Evolutionary conservation across 2,329 filamentous ascomycete genomes (phyloP), one percentile per base, ranked within the genome.

Genomic region (Eutypa lata): DNA sequence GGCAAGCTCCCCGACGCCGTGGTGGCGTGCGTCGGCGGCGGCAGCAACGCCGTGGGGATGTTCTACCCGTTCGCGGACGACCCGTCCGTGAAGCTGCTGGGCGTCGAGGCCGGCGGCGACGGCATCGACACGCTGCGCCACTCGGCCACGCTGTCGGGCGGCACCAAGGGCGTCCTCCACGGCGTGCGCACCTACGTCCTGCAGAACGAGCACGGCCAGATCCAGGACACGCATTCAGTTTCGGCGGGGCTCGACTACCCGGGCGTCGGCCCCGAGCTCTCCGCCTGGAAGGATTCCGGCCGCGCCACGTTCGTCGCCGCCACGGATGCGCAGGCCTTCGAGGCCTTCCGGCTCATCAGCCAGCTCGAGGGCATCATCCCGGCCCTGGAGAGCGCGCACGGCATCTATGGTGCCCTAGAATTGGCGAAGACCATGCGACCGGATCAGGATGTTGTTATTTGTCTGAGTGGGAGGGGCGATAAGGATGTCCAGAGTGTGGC

Each of bases 401-500:
- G 92, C 22, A 85, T 99, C 65, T 97, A 82, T 64, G 94, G 92
- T 14, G 92, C 90, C 11, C 76, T 97, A 53, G 84, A 97, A 75
- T 75, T 97, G 54, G 93, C 93, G 56, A 97, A 96, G 84, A 90
- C 87, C 53, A 92, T 97, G 90, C 80, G 81, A 61, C 90, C 91
- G 76, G 91, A 83, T 49, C 77, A 97, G 74, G 91, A 97, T 66
- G 76, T 99, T 26, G 93, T 99, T 54, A 92, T 99, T 57, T 97
- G 93, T 74, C 72, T 99, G 37, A 95, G 89, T 67, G 94, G 94
- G 8, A 81, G 94, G 62, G 94, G 94, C 57, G 94, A 99, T 74
- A 99, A 99, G 84, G 94, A 99, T 68, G 94, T 99, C 54, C 92
- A 99, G 82, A 96, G 90, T 65, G 93, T 99, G 49, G 94, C 94